Percentiles rank a stretch among this genome's conserved stretches.
phyloP scores from a whole-genome alignment of 768 basidiomycete species.

The Boletus sensibilis region DNA sequence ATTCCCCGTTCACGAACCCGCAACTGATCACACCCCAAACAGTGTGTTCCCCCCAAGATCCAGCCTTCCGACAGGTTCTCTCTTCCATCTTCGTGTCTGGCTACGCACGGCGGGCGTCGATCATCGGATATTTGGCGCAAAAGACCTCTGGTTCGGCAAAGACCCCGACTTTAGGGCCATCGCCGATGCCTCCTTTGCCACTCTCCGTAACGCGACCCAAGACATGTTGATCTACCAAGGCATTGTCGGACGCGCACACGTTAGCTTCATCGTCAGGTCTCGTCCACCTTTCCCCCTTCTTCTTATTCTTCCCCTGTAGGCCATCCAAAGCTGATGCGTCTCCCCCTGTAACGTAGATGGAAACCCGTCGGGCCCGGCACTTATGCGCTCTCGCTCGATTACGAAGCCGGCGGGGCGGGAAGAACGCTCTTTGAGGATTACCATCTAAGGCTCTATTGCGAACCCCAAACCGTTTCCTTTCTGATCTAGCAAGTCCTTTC shows the following conservation, averaged over 20 bases:
- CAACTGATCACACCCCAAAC: neutral
- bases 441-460: slow-evolving; percentile 51
- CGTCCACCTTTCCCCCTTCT: neutral
- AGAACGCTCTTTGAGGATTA: slow-evolving; percentile 52
- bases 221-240: slow-evolving; percentile 55
- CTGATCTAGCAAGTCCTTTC: slow-evolving; percentile 55
- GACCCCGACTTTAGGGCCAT: slow-evolving; percentile 64
- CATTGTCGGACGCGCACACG: slow-evolving; percentile 52
- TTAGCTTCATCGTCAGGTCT: slow-evolving; percentile 56
- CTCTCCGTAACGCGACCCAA: slow-evolving; percentile 41
- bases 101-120: slow-evolving; percentile 55
- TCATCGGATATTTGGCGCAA: slow-evolving; percentile 62
- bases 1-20: slow-evolving; percentile 10
- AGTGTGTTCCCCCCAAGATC: slow-evolving; percentile 63
- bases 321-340: neutral
- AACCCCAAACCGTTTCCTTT: slow-evolving; percentile 54
- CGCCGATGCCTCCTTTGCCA: slow-evolving; percentile 54
- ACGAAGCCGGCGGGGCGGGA: slow-evolving; percentile 64
- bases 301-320: too few relatives aligned
- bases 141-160: slow-evolving; percentile 64
- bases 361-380: slow-evolving; percentile 39
- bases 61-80: slow-evolving; percentile 50
- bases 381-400: slow-evolving; percentile 60
- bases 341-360: slow-evolving; percentile 44
- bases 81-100: slow-evolving; percentile 65